Conservation (phyloP, 305 asterid genomes). For the Salvia sclarea region DNA sequence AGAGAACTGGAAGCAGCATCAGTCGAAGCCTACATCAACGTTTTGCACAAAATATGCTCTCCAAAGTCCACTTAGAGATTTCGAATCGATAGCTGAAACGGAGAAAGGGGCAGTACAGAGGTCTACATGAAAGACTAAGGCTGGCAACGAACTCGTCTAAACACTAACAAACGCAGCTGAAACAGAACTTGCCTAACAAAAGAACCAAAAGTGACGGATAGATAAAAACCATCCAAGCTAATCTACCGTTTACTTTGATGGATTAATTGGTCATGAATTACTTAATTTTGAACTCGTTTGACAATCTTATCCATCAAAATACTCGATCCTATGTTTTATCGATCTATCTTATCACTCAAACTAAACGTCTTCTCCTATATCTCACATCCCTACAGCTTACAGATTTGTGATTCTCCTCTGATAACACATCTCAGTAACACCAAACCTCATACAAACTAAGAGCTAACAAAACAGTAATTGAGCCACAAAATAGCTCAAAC, state of each 20-base stretch:
- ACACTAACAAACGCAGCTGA: conserved; percentile 15
- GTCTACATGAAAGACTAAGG: conserved; percentile 4
- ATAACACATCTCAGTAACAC: conserved; percentile 5
- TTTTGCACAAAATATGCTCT: neutral
- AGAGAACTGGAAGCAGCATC: conserved; percentile 18
- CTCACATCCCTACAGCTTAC: conserved; percentile 15
- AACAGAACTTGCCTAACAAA: conserved; percentile 20
- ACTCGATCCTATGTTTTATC: too few relatives aligned
- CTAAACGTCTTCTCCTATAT: too few relatives aligned
- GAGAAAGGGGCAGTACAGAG: neutral
- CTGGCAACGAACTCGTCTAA: neutral
- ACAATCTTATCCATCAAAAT: too few relatives aligned
- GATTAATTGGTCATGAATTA: too few relatives aligned
- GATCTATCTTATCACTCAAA: too few relatives aligned
- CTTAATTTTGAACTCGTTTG: too few relatives aligned
- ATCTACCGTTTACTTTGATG: too few relatives aligned
- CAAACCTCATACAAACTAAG: neutral
- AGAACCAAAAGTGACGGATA: too few relatives aligned
- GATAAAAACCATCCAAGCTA: too few relatives aligned
- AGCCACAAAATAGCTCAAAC: neutral
- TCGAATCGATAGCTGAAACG: neutral
- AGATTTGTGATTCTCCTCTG: conserved; percentile 21
- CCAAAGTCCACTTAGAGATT: neutral
- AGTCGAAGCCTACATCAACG: neutral
- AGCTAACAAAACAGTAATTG: neutral